phyloP scores from a whole-genome alignment of 2,329 filamentous ascomycete species.

The Amauroascus verrucosus region DNA sequence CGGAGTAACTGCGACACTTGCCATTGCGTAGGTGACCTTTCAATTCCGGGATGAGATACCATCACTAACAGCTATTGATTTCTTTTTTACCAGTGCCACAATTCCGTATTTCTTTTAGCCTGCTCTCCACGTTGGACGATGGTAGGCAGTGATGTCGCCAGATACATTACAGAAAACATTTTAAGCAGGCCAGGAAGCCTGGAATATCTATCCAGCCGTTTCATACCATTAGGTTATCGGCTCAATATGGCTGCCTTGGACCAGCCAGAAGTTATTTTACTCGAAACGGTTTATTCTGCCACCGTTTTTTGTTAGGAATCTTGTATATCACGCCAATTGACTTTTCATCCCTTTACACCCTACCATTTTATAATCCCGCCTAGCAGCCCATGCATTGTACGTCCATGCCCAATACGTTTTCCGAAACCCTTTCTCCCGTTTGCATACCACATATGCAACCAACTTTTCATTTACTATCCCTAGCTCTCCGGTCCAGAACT shows the following conservation, averaged over 20 bases:
- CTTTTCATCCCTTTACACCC: neutral
- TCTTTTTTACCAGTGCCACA: slow-evolving; percentile 31
- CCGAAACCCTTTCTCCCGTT: neutral
- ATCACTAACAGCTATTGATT: slow-evolving; percentile 3
- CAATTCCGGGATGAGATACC: neutral
- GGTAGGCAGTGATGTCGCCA: neutral
- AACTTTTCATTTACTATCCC: neutral
- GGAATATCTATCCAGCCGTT: neutral
- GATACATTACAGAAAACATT: too few species aligned
- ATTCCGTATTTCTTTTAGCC: slow-evolving; percentile 41
- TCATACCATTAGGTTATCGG: neutral
- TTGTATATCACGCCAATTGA: slow-evolving; percentile 5
- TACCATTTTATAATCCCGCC: slow-evolving; percentile 1
- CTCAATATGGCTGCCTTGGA: slow-evolving; percentile 8
- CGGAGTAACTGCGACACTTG: slow-evolving; percentile 76
- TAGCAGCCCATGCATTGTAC: slow-evolving; percentile 4
- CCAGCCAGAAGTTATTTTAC: slow-evolving; percentile 16
- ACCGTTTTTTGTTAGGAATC: slow-evolving; percentile 1
- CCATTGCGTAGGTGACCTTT: slow-evolving; percentile 67
- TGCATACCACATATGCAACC: neutral
- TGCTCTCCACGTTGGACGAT: neutral
- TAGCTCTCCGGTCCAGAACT: too few species aligned
- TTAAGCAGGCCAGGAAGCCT: neutral
- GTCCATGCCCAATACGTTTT: neutral
- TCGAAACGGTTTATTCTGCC: slow-evolving; percentile 13